Conservation (phyloP, 768 basidiomycete genomes). For the Psilocybe subaeruginosa region DNA sequence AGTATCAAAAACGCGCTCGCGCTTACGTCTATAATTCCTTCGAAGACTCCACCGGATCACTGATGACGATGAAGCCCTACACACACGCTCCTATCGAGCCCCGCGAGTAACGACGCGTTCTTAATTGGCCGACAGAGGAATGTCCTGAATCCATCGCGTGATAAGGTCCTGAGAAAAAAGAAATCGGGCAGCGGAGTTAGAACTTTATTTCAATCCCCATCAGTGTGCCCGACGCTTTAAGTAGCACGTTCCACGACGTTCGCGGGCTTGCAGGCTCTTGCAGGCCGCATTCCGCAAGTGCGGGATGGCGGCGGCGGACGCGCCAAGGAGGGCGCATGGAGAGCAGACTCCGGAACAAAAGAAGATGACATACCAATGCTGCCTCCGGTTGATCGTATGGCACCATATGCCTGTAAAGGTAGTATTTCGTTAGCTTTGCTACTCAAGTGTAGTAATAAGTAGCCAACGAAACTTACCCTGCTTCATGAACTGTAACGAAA, state of each 20-base stretch:
- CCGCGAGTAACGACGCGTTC: not conserved
- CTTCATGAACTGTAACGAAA: slow-evolving; percentile 76
- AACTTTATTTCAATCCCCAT: not conserved
- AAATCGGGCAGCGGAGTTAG: not conserved
- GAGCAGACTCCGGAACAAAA: slow-evolving; percentile 2
- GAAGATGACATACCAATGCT: slow-evolving; percentile 57
- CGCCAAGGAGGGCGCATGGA: slow-evolving; percentile 1
- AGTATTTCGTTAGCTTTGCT: slow-evolving; percentile 1
- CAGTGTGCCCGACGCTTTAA: slow-evolving; percentile 8
- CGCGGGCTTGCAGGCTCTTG: not conserved
- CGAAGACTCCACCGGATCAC: not conserved
- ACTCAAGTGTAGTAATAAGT: not conserved
- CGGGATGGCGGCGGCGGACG: not conserved
- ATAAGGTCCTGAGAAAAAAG: slow-evolving; percentile 33
- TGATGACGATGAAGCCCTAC: not conserved
- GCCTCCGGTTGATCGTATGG: slow-evolving; percentile 91
- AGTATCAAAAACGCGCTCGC: not conserved
- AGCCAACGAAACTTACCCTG: slow-evolving; percentile 61
- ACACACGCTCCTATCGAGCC: not conserved
- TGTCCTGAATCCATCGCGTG: slow-evolving; percentile 58
- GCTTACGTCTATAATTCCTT: not conserved
- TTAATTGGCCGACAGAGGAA: slow-evolving; percentile 39
- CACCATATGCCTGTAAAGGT: slow-evolving; percentile 74
- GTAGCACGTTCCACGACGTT: slow-evolving; percentile 18
- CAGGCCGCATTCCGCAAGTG: not conserved